Percentiles rank a stretch among this genome's conserved stretches.
Evolutionary conservation across 2,329 filamentous ascomycete species (phyloP).

Genomic region (Neopestalotiopsis rosae): DNA sequence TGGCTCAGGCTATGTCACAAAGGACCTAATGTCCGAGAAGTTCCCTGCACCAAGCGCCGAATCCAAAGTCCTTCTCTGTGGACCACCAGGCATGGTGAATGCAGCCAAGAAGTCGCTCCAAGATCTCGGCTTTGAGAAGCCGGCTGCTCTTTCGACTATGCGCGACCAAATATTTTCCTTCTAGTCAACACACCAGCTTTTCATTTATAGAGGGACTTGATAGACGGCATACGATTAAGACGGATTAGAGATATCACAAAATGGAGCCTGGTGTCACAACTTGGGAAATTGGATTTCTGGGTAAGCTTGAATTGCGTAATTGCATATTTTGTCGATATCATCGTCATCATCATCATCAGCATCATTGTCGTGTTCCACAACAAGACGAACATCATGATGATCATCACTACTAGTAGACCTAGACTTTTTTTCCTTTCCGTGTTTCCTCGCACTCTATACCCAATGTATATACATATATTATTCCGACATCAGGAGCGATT

Average conservation of each 20-base stretch:
- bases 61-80: slow-evolving; percentile 63
- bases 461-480: neutral
- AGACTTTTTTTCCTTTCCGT: neutral
- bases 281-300: neutral
- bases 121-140: slow-evolving; percentile 55
- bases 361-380: too few relatives aligned
- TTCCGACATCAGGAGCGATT: neutral
- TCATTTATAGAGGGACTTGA: neutral
- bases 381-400: too few relatives aligned
- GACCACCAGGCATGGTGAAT: slow-evolving; percentile 65
- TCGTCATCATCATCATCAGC: too few relatives aligned
- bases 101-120: slow-evolving; percentile 57
- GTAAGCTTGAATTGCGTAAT: neutral
- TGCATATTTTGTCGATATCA: neutral
- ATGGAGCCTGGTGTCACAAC: slow-evolving; percentile 2
- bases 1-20: slow-evolving; percentile 56
- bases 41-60: slow-evolving; percentile 52
- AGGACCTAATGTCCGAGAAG: slow-evolving; percentile 52
- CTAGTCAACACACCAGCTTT: slow-evolving; percentile 15
- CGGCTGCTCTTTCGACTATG: slow-evolving; percentile 55
- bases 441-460: neutral
- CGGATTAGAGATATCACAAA: neutral
- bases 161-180: slow-evolving; percentile 57
- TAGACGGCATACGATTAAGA: neutral
- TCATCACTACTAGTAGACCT: neutral